A percentile compares a stretch with the other conserved stretches of the same genome.
These are phyloP conservation scores for Deinandra increscens DNA, from an alignment of 129 eudicot species.

Conservation along the genomic window DNA sequence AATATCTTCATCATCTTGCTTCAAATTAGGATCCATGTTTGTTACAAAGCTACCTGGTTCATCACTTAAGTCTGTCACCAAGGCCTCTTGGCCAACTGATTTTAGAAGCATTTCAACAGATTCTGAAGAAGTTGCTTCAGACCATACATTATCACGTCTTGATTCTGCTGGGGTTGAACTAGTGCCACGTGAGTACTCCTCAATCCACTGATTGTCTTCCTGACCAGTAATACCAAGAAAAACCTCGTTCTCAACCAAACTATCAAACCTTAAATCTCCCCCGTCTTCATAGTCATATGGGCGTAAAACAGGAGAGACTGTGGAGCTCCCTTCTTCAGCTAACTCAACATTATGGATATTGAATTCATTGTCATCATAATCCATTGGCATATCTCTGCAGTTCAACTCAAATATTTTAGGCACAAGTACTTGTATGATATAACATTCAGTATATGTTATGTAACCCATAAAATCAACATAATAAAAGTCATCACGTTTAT, in stretches of 20 bases:
- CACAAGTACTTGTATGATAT: background rate
- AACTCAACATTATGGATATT: conserved; percentile 62
- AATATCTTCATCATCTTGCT: conserved; percentile 27
- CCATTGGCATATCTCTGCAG: conserved; percentile 77
- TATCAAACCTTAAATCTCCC: conserved; percentile 79
- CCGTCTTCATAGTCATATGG: conserved; percentile 81
- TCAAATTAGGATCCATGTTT: conserved; percentile 34
- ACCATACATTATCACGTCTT: conserved; percentile 86
- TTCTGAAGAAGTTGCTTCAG: conserved; percentile 97
- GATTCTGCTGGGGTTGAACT: conserved; percentile 62
- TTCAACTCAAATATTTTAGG: conserved; percentile 18
- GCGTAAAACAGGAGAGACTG: conserved; percentile 56
- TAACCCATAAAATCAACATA: background rate
- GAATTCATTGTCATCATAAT: conserved; percentile 75
- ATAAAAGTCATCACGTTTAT: background rate
- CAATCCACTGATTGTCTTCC: conserved; percentile 93
- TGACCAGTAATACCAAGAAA: conserved; percentile 89
- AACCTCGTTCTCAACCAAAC: conserved; percentile 88
- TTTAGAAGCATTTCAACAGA: conserved; percentile 94
- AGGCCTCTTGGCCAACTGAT: conserved; percentile 81
- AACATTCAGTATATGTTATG: background rate
- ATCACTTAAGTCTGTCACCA: conserved; percentile 16
- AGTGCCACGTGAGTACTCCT: conserved; percentile 46
- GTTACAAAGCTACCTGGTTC: conserved; percentile 31
- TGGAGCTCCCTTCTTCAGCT: conserved; percentile 70